These are phyloP conservation scores for Pythium brachiatum DNA, from an alignment of 352 stramenopile species.

Conservation along the genomic window DNA sequence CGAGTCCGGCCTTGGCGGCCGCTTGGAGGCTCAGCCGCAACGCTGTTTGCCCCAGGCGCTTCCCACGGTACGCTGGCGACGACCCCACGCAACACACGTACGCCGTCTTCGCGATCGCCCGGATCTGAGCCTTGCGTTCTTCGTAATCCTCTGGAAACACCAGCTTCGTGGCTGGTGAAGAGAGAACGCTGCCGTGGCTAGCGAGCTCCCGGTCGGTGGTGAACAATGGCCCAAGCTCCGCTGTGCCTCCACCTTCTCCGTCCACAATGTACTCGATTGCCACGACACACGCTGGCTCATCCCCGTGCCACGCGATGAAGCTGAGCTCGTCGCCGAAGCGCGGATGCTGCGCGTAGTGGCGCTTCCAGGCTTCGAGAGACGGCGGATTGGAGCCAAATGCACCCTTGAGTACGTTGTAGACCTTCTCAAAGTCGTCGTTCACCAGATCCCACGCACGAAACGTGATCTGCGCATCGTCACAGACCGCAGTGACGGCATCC, in stretches of 20 bases:
- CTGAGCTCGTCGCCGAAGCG: not conserved
- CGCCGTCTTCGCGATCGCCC: not conserved
- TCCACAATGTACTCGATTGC: not conserved
- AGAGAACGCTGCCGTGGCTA: not conserved
- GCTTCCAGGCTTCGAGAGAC: not conserved
- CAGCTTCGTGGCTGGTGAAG: not conserved
- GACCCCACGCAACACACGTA: constrained; percentile 18
- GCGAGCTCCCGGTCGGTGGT: not conserved
- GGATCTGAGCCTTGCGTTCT: constrained; percentile 5
- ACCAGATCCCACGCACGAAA: not conserved
- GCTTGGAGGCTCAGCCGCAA: not conserved
- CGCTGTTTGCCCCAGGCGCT: not conserved
- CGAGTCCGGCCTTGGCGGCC: not conserved
- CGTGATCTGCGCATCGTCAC: not conserved
- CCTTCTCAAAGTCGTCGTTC: not conserved
- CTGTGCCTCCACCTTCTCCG: not conserved
- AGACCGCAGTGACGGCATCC: not conserved
- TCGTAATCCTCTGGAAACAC: constrained; percentile 1
- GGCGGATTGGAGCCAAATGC: not conserved
- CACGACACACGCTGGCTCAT: not conserved
- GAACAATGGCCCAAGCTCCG: not conserved
- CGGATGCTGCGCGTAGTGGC: not conserved
- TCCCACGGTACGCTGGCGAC: not conserved
- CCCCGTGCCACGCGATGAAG: not conserved
- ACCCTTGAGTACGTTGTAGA: not conserved